Percentiles rank a stretch among this genome's conserved stretches.
Evolutionary conservation across 768 basidiomycete genomes (phyloP).

Genomic region (Lyophyllum decastes): DNA sequence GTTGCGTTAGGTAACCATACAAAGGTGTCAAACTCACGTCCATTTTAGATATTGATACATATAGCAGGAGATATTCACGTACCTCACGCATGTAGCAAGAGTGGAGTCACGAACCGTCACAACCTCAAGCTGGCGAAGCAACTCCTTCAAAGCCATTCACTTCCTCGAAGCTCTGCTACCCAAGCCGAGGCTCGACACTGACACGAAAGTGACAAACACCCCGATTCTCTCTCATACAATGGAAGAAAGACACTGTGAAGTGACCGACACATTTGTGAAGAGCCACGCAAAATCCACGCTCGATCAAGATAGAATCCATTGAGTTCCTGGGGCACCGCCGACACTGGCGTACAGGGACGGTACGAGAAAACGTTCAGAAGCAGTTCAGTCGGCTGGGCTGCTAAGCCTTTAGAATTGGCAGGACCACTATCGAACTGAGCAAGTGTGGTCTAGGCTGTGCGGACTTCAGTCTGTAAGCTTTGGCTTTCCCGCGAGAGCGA

Average conservation of each 20-base stretch:
- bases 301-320: slow-evolving; percentile 9
- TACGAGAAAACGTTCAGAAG: slow-evolving; percentile 24
- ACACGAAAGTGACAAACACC: slow-evolving; percentile 14
- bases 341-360: slow-evolving; percentile 16
- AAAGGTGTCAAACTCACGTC: no score
- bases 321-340: neutral
- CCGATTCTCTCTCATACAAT: slow-evolving; percentile 19
- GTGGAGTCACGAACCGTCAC: slow-evolving; percentile 23
- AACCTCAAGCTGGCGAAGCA: slow-evolving; percentile 22
- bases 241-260: slow-evolving; percentile 19
- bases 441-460: neutral
- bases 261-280: slow-evolving; percentile 21
- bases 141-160: slow-evolving; percentile 8
- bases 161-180: neutral
- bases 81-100: slow-evolving; percentile 22
- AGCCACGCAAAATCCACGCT: slow-evolving; percentile 6
- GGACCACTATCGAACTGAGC: slow-evolving; percentile 1
- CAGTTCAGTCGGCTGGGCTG: slow-evolving; percentile 24
- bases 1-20: no score
- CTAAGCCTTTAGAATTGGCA: slow-evolving; percentile 21
- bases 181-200: neutral
- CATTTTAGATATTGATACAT: no score
- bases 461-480: neutral
- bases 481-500: neutral
- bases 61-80: neutral